Evolutionary conservation across 1,284 basidiomycete genomes (phyloP).

Genomic region (Porogramme epimiltina): DNA sequence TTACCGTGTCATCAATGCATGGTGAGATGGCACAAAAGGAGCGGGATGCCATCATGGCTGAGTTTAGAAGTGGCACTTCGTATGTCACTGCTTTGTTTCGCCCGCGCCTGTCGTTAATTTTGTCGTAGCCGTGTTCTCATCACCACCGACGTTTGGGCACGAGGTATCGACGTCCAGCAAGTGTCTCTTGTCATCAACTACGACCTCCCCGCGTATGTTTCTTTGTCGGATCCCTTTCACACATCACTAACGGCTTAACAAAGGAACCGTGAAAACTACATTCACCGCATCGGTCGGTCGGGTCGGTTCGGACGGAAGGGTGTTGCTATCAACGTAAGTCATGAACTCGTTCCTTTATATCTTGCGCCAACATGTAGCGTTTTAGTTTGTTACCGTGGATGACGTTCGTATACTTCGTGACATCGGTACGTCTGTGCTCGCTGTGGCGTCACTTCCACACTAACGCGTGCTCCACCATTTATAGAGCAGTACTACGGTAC

Average conservation of each 20-base stretch:
- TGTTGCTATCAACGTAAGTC: slow-evolving; percentile 84
- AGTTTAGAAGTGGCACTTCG: slow-evolving; percentile 95
- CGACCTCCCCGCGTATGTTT: slow-evolving; percentile 84
- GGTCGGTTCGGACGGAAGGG: slow-evolving; percentile 96
- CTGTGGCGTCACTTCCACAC: slow-evolving; percentile 5
- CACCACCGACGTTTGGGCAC: slow-evolving; percentile 98
- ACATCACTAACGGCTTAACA: slow-evolving; percentile 1
- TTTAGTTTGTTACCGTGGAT: slow-evolving; percentile 87
- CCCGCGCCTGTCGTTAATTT: not conserved
- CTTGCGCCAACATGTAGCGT: not conserved
- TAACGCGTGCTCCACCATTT: slow-evolving; percentile 12
- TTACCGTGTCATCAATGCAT: slow-evolving; percentile 97
- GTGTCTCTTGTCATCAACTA: slow-evolving; percentile 99
- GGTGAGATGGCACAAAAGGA: slow-evolving; percentile 99
- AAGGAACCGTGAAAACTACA: slow-evolving; percentile 97
- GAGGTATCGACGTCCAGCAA: slow-evolving; percentile 98
- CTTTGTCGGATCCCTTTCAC: not conserved
- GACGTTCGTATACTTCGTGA: slow-evolving; percentile 90
- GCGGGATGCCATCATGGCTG: slow-evolving; percentile 97
- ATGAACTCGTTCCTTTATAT: not conserved
- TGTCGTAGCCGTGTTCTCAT: slow-evolving; percentile 83
- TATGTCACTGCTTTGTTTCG: slow-evolving; percentile 41
- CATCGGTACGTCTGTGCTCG: slow-evolving; percentile 62
- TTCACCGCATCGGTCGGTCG: slow-evolving; percentile 95
- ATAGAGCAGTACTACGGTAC: slow-evolving; percentile 87